These are phyloP conservation scores for Mucor saturninus DNA, from an alignment of 371 early-diverging fungal species.

Conservation along the genomic window DNA sequence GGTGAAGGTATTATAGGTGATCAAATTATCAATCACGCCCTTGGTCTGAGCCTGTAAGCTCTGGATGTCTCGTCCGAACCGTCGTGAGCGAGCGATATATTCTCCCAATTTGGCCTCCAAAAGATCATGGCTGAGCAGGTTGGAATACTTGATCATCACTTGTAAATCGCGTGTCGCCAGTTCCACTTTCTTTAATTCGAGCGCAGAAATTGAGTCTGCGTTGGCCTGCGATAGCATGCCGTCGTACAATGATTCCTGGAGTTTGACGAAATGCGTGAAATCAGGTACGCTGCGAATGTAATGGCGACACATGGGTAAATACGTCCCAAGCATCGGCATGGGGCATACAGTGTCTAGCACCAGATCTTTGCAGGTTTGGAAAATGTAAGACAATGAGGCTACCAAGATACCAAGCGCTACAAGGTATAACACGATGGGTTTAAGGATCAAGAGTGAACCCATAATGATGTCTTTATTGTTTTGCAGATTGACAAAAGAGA, in stretches of 20 bases:
- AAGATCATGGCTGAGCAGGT: slow-evolving; percentile 33
- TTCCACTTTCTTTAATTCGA: slow-evolving; percentile 50
- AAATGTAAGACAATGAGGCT: slow-evolving; percentile 12
- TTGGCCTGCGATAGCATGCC: slow-evolving; percentile 37
- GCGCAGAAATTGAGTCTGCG: slow-evolving; percentile 39
- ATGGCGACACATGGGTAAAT: slow-evolving; percentile 31
- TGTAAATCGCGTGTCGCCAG: slow-evolving; percentile 54
- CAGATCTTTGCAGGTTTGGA: slow-evolving; percentile 12
- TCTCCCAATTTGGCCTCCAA: slow-evolving; percentile 43
- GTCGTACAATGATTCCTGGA: slow-evolving; percentile 50
- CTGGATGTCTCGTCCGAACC: slow-evolving; percentile 45
- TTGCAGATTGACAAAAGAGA: too few relatives aligned
- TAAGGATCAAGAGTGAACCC: slow-evolving; percentile 22
- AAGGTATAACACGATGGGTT: slow-evolving; percentile 26
- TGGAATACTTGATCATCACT: slow-evolving; percentile 50
- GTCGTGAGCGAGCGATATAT: slow-evolving; percentile 40
- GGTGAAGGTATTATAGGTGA: slow-evolving; percentile 54
- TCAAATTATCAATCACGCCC: slow-evolving; percentile 44
- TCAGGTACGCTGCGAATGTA: slow-evolving; percentile 39
- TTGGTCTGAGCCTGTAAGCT: slow-evolving; percentile 28
- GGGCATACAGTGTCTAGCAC: slow-evolving; percentile 31
- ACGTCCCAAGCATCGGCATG: slow-evolving; percentile 17
- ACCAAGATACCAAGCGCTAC: slow-evolving; percentile 12
- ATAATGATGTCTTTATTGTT: slow-evolving; percentile 14
- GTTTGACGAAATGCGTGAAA: slow-evolving; percentile 47